Evolutionary conservation across 176 grass and related monocot genomes (phyloP).

Genomic region (Stipa capillata): DNA sequence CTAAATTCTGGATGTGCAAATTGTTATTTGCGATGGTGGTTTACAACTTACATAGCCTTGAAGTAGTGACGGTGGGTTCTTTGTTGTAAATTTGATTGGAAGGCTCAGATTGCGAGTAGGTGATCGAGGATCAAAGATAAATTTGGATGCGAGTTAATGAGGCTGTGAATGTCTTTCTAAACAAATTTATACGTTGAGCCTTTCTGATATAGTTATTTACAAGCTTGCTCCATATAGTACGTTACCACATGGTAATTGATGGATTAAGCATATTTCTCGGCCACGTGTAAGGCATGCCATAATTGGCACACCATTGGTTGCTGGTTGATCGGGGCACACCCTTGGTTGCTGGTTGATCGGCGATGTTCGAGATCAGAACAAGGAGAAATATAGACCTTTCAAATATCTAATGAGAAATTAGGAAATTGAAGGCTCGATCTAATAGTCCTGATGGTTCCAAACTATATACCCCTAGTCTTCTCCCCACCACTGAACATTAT

Average conservation of each 20-base stretch:
- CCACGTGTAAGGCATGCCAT: not conserved
- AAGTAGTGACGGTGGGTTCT: too few species aligned
- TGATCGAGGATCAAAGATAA: not conserved
- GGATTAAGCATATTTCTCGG: not conserved
- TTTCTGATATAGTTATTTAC: not conserved
- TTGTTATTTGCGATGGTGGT: not conserved
- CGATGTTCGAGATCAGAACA: not conserved
- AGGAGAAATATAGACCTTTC: not conserved
- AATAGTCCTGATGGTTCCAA: not conserved
- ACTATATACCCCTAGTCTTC: not conserved
- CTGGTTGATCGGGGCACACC: not conserved
- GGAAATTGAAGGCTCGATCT: not conserved
- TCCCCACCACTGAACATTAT: not conserved
- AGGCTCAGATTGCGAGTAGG: not conserved
- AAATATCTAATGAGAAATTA: not conserved
- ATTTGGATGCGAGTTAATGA: not conserved
- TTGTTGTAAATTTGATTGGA: not conserved
- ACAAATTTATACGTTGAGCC: not conserved
- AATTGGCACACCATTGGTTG: not conserved
- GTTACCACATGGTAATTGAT: not conserved
- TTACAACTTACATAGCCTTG: not conserved
- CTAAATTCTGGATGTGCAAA: not conserved
- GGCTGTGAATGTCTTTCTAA: not conserved
- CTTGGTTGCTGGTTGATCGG: too few species aligned
- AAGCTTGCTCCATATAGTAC: not conserved